Evolutionary conservation across 345 rosid genomes (phyloP), one percentile per base, ranked within the genome.

Genomic region (Euphorbia tirucalli): DNA sequence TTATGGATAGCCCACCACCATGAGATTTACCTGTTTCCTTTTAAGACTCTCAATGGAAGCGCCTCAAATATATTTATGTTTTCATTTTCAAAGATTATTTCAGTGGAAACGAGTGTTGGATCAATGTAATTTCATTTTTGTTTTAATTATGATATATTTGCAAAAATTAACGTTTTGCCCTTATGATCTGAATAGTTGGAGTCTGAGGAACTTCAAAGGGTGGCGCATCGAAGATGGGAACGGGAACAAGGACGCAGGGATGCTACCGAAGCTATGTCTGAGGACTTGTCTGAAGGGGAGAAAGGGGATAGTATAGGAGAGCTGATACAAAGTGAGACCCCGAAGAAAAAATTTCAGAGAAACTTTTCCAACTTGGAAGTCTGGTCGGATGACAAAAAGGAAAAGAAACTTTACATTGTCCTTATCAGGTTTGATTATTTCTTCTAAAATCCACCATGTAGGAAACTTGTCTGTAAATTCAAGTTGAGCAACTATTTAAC

Each of bases 361-460:
- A 88, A 87, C 81, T 70, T 61, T n/a, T 94, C 98, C 57, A 89
- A 82, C 83, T 66, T 89, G 46, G 97, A 94, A 75, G 77, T 87
- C n/a, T 94, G 97, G 98, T 94, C 95, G 2, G 98, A 92, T 66
- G 98, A 92, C 80, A 92, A 92, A 55, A 89, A 89, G 77, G 98
- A 88, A 73, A 94, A 92, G 75, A 92, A 87, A 71, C 92, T 94
- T 39, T 94, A 94, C 50, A 75, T 94, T 82, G 92, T 92, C 69
- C 97, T 94, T 69, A 84, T 94, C 78, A 94, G 98, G 98, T 94
- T 78, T 62, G 16, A 58, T 31, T 30, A 52, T 41, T 41, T 41
- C 30, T 30, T 19, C 6, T 18, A 25, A 30, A 11, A n/a, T 54
- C 60, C 52, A 3, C 65, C 65, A 14, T 60, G 19, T 15, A 21